Conservation (phyloP, 352 stramenopile genomes). For the Phytophthora litchii region DNA sequence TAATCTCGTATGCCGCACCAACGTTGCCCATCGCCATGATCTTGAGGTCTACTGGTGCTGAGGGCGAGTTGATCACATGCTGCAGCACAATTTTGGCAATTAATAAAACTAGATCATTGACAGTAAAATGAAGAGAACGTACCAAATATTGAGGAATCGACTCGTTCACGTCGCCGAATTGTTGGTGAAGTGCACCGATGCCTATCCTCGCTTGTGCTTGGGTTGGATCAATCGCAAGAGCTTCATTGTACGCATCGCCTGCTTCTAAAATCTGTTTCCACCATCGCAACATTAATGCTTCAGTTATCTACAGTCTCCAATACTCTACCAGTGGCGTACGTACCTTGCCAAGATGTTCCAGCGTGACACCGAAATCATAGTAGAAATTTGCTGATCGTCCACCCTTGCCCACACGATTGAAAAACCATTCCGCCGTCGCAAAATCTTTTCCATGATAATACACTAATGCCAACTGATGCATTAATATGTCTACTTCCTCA, state of each 20-base stretch:
- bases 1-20: constrained; percentile 47
- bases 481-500: constrained; percentile 5
- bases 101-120: background rate
- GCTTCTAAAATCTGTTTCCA: constrained; percentile 47
- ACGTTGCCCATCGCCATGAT: constrained; percentile 57
- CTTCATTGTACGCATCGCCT: constrained; percentile 48
- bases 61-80: constrained; percentile 36
- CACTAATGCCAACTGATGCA: constrained; percentile 44
- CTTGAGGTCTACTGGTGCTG: constrained; percentile 14
- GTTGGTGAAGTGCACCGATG: constrained; percentile 69
- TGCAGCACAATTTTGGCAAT: constrained; percentile 12
- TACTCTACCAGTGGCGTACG: constrained; percentile 1
- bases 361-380: constrained; percentile 61
- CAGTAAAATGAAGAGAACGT: constrained; percentile 7
- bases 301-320: background rate
- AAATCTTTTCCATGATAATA: constrained; percentile 44
- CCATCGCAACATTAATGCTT: background rate
- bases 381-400: constrained; percentile 39
- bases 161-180: constrained; percentile 52
- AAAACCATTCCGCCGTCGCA: constrained; percentile 35
- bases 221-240: constrained; percentile 36
- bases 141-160: constrained; percentile 61
- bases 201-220: constrained; percentile 59
- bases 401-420: constrained; percentile 20
- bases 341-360: constrained; percentile 55